Evolutionary conservation across 345 rosid species (phyloP).

Genomic region (Laguncularia racemosa): DNA sequence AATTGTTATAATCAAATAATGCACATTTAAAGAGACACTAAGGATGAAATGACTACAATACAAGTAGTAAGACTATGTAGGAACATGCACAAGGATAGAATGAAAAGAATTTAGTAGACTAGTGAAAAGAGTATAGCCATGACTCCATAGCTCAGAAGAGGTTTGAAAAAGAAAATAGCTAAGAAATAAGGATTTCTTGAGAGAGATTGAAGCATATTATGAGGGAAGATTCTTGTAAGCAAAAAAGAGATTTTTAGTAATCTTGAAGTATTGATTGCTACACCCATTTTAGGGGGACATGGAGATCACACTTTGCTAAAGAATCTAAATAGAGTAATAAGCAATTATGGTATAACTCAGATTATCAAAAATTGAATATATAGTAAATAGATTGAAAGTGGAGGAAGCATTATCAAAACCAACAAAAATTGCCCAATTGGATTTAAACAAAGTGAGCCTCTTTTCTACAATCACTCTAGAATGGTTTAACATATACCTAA

Average conservation of each 20-base stretch:
- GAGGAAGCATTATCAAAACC: constrained; percentile 71
- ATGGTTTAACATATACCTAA: constrained; percentile 92
- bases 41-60: too few species aligned
- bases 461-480: constrained; percentile 56
- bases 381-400: constrained; percentile 4
- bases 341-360: too few species aligned
- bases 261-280: too few species aligned
- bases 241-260: too few species aligned
- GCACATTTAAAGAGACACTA: too few species aligned
- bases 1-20: too few species aligned
- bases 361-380: background rate
- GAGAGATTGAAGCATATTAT: constrained; percentile 13
- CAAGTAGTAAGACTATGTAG: too few species aligned
- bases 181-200: constrained; percentile 94
- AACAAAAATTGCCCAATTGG: constrained; percentile 94
- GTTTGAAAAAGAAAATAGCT: constrained; percentile 80
- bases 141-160: constrained; percentile 82
- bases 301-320: too few species aligned
- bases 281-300: too few species aligned
- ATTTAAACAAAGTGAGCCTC: constrained; percentile 77
- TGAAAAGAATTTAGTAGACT: constrained; percentile 24
- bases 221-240: background rate
- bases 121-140: constrained; percentile 90
- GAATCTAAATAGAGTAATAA: too few species aligned
- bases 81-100: too few species aligned